Base-by-base conservation (phyloP, 2,329 filamentous ascomycete species). In the Fusarium sp. region DNA sequence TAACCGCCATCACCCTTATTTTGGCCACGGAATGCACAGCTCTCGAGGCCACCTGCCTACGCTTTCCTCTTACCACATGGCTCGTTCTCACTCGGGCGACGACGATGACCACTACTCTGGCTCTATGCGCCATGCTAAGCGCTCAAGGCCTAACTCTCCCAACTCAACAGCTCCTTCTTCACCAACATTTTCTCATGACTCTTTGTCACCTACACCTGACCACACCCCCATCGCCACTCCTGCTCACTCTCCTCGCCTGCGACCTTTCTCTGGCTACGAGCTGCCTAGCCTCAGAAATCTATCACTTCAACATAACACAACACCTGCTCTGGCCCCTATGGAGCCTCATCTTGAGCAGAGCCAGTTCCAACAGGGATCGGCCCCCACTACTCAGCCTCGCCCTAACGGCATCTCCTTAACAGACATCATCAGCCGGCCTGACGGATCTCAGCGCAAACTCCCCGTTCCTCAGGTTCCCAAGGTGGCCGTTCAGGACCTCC, bases 181-280 rank as follows among this genome's bases (percentile, higher is more conserved):
- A 32, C 95, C 95, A 27, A 98, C 95, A 6, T 97, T 98, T 80
- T 98, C 95, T 4, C 94, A 98, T 82, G 94, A 97, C 81, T 98
- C 95, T 14, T 88, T 95, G 49, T 98, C 95, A 12, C 96, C 95
- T 7, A 99, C 95, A 3, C 96, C 95, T 14, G 95, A 98, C 77
- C 95, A 98, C 84, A 98, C 96, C n/a, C 95, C 95, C n/a, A 90
- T 98, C 59, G 95, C 95, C 29, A 99, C 95, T 8, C 95, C 95
- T 7, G 95, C 95, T 45, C 96, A 98, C 81, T 98, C 95, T 20
- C 96, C 96, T 54, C 93, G 96, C 45, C 86, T 99, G 73, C 89
- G 95, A 66, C 93, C 95, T 5, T 91, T 92, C 77, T 88, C 92
- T 72, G 87, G 95, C 58, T 83, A 85, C 75, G 95, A 98, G 80